Conservation (phyloP, 495 filamentous ascomycete species). For the Sordaria brevicollis region DNA sequence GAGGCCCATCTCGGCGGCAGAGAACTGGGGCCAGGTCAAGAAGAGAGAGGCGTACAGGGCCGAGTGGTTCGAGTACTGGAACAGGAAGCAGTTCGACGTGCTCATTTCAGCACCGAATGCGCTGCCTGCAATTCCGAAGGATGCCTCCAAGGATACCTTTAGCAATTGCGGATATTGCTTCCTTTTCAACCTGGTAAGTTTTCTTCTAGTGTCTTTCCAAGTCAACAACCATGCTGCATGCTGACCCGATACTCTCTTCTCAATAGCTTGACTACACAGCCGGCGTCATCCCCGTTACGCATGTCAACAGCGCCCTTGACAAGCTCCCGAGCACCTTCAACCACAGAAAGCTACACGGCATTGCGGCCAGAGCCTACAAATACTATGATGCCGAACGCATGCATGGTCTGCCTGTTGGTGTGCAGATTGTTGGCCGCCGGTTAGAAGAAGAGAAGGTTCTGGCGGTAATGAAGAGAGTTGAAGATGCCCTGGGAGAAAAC, state of each 20-base stretch:
- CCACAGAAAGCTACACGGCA: conserved; percentile 58
- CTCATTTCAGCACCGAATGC: conserved; percentile 81
- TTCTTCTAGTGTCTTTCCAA: not conserved
- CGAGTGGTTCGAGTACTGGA: conserved; percentile 78
- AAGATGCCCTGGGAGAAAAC: conserved; percentile 57
- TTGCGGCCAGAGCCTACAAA: conserved; percentile 76
- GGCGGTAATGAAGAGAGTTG: conserved; percentile 69
- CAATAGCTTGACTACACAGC: conserved; percentile 69
- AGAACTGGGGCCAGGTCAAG: conserved; percentile 74
- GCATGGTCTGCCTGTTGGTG: conserved; percentile 77
- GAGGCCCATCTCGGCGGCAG: conserved; percentile 55
- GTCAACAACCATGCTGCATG: conserved; percentile 4
- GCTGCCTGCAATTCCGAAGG: conserved; percentile 79
- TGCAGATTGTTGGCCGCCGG: conserved; percentile 77
- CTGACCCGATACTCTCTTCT: not conserved
- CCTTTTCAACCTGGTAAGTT: conserved; percentile 72
- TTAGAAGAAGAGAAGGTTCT: conserved; percentile 91
- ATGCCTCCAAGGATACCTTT: conserved; percentile 78
- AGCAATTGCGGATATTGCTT: conserved; percentile 92
- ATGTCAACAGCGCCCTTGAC: conserved; percentile 64
- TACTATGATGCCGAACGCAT: conserved; percentile 77
- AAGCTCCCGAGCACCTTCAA: conserved; percentile 47
- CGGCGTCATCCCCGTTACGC: conserved; percentile 79
- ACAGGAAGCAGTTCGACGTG: conserved; percentile 59
- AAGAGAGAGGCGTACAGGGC: conserved; percentile 67